These are phyloP conservation scores for Solanum clarkiae DNA, from an alignment of 257 asterid genomes.

Conservation along the genomic window DNA sequence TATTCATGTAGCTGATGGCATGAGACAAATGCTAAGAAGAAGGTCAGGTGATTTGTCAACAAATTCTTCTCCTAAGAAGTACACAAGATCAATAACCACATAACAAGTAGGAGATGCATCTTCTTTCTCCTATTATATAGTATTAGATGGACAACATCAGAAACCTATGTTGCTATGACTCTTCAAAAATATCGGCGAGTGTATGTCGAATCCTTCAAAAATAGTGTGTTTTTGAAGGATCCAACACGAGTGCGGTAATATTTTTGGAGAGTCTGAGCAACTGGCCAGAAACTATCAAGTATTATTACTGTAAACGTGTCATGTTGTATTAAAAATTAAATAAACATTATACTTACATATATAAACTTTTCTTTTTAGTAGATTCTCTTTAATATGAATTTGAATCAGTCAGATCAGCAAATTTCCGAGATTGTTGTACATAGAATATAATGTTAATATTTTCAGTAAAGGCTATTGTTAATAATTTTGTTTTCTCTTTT, in stretches of 20 bases:
- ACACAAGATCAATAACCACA: constrained; percentile 36
- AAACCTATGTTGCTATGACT: no score
- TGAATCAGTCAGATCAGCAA: not conserved
- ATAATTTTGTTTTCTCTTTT: not conserved
- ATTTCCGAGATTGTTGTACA: not conserved
- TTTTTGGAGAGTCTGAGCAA: no score
- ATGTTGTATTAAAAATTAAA: not conserved
- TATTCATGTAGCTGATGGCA: constrained; percentile 69
- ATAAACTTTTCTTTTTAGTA: not conserved
- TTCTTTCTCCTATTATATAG: constrained; percentile 15
- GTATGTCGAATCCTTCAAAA: no score
- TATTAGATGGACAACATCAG: no score
- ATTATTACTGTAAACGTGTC: not conserved
- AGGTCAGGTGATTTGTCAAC: constrained; percentile 24
- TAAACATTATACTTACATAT: not conserved
- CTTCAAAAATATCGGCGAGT: no score
- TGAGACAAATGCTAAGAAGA: constrained; percentile 75
- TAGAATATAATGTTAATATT: constrained; percentile 8
- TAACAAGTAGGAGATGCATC: constrained; percentile 17
- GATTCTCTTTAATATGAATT: not conserved
- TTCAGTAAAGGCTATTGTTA: constrained; percentile 8
- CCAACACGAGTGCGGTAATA: no score
- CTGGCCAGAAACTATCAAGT: no score
- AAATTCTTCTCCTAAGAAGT: constrained; percentile 26
- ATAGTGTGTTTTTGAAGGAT: no score